Evolutionary conservation across 2,329 filamentous ascomycete genomes (phyloP).

Genomic region (Alternaria conjuncta): DNA sequence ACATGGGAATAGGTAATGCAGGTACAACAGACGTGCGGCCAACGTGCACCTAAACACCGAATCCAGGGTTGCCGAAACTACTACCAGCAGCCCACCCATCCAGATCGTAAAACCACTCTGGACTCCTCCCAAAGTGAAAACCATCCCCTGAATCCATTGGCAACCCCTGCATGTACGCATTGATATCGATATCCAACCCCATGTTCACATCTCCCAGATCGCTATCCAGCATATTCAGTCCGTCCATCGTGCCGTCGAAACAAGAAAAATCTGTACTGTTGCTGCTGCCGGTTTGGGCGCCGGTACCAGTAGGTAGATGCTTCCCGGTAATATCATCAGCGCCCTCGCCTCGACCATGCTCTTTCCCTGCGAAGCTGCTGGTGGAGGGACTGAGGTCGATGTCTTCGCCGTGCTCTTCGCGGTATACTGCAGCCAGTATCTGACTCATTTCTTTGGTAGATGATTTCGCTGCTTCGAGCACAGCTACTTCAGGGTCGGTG

Average conservation of each 20-base stretch:
- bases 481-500: constrained; percentile 20
- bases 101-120: constrained; percentile 14
- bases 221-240: neutral
- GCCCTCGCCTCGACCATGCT: constrained; percentile 21
- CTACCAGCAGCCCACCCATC: constrained; percentile 3
- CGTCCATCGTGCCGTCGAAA: neutral
- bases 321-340: constrained; percentile 1
- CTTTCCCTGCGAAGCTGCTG: constrained; percentile 1
- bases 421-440: constrained; percentile 26
- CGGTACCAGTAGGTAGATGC: neutral
- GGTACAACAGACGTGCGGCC: neutral
- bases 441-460: constrained; percentile 14
- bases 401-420: constrained; percentile 26
- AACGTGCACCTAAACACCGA: neutral
- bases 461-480: constrained; percentile 27
- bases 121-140: constrained; percentile 13
- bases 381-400: constrained; percentile 21
- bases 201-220: constrained; percentile 1
- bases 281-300: neutral
- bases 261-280: neutral
- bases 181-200: constrained; percentile 2
- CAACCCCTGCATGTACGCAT: constrained; percentile 9
- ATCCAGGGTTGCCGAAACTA: neutral
- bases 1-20: too few relatives aligned
- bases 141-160: neutral